Base-by-base conservation (phyloP, 257 asterid species). In the Ophiorrhiza pumila region DNA sequence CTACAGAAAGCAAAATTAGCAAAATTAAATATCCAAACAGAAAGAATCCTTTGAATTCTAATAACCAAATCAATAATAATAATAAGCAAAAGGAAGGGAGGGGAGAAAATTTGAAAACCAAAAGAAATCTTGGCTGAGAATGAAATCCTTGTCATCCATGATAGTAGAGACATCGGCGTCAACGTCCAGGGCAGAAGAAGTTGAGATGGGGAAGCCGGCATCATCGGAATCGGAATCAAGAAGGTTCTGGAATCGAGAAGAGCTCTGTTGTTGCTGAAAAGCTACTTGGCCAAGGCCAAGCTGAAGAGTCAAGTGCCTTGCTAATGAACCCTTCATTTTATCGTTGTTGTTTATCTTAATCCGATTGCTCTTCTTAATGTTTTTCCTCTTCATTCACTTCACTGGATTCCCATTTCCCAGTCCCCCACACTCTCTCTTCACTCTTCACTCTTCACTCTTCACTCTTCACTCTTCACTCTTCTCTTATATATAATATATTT, bases 51-150 rank as follows among this genome's bases (percentile, higher is more conserved):
- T n/a, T n/a, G n/a, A n/a, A n/a, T n/a, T n/a, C n/a, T n/a, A n/a
- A n/a, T n/a, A n/a, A n/a, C n/a, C n/a, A 65, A 69, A 34, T 23
- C 11, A 41, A 29, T 4, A 55, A 42, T 17, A n/a, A 57, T 41
- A 59, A 11, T 23, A 22, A 23, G 20, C n/a, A n/a, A n/a, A n/a
- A n/a, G n/a, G n/a, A n/a, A 39, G 13, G 49, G 7, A 43, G 13
- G 12, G 12, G n/a, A n/a, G n/a, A n/a, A n/a, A n/a, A n/a, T n/a
- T n/a, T n/a, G n/a, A 52, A 69, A 60, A 91, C 98, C 97, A 94
- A 84, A 94, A 94, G 87, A 94, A 91, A 71, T 94, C 99, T 79
- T 94, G 99, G 77, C 99, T 94, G 74, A 91, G 99, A 79, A 94
- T 91, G 79, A 81, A 87, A 69, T 86, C 95, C 47, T 82, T 89